phyloP scores from a whole-genome alignment of 768 basidiomycete genomes.

The Terana coerulea region DNA sequence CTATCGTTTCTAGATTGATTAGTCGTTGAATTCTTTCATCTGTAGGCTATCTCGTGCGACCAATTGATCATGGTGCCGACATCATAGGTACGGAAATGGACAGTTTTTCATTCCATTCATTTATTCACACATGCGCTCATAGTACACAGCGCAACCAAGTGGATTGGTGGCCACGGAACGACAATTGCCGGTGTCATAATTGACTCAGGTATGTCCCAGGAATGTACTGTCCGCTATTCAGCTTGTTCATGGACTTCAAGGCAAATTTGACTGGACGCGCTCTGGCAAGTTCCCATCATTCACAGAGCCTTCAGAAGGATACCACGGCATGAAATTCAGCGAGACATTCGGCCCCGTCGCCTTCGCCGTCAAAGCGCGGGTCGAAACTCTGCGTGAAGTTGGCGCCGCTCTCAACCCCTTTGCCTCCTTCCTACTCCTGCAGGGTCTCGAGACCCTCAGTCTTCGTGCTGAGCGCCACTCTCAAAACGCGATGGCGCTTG shows the following conservation, averaged over 20 bases:
- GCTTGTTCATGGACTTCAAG: conserved; percentile 22
- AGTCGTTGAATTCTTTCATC: not conserved
- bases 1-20: conserved; percentile 2
- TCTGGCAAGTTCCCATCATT: conserved; percentile 73
- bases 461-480: conserved; percentile 69
- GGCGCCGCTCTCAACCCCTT: conserved; percentile 69
- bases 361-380: conserved; percentile 63
- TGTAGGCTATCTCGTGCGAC: conserved; percentile 55
- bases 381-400: conserved; percentile 61
- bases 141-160: conserved; percentile 81
- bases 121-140: not conserved
- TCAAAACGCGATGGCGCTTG: conserved; percentile 67
- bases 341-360: conserved; percentile 64
- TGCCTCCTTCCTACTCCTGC: conserved; percentile 67
- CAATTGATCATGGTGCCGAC: conserved; percentile 76
- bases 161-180: conserved; percentile 81
- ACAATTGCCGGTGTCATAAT: conserved; percentile 76
- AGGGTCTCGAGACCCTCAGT: conserved; percentile 75
- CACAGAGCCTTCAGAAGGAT: conserved; percentile 74
- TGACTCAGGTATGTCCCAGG: conserved; percentile 53
- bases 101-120: not conserved
- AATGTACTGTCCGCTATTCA: conserved; percentile 1
- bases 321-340: conserved; percentile 65
- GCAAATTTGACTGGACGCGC: conserved; percentile 70
- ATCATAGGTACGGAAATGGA: conserved; percentile 59